Evolutionary conservation across 2,329 filamentous ascomycete species (phyloP), one percentile per base, ranked within the genome.

Genomic region (Atkinsonella hypoxylon): DNA sequence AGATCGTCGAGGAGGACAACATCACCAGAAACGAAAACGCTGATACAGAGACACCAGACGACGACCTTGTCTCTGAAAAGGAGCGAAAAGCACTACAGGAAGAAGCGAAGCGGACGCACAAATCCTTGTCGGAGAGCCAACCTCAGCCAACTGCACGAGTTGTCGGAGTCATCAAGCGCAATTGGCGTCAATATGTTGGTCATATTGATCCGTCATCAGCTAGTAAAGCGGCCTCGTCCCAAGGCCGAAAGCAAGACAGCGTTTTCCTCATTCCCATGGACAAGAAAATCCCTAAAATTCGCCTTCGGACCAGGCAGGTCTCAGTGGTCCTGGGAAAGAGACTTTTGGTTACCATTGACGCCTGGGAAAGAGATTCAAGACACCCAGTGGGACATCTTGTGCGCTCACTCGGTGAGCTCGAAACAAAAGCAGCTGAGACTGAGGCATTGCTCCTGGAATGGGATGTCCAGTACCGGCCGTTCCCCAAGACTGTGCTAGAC

Each of bases 261-360:
- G 89, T 98, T 13, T 98, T 98, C 68, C 76, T 98, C 17, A 82
- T 97, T 46, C 90, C 93, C 4, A 97, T 98, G 91, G 91, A 98
- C 68, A 97, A 95, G 74, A 85, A 89, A 61, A 87, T 98, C 20
- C 93, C 93, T 2, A 98, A 97, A 72, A 96, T 98, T 60, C 82
- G 89, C 44, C 82, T 98, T 50, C 83, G 90, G 47, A 97, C 93
- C 11, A 79, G 93, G 48, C 93, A 97, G 67, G 90, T 89, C 22
- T 82, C 82, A 15, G 89, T 95, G 61, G 77, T 98, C 4, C 69
- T 96, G 30, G 93, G 93, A 5, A 93, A 97, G 73, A 83, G 94
- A 51, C 83, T 98, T 47, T 69, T 98, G 11, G 88, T 96, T 41
- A 90, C 89, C 0, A 94, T 98, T 56, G 93, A 98, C 68, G 83